Evolutionary conservation across 352 stramenopile species (phyloP), one percentile per base, ranked within the genome.

Genomic region (Pythium aquatile): DNA sequence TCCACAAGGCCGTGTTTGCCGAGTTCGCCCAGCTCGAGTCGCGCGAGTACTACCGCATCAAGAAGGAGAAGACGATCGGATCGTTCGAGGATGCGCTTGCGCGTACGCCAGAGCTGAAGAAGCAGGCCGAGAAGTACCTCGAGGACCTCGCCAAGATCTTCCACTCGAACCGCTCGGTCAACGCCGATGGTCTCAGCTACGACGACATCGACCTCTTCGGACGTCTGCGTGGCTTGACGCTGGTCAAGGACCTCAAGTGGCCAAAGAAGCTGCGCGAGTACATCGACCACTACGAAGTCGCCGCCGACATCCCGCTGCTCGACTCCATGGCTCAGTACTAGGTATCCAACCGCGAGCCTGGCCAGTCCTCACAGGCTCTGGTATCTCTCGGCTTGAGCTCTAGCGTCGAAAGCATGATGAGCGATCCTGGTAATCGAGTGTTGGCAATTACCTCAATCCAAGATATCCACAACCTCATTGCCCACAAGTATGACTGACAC

Each of bases 141-240:
- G 37, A 42, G 9, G 37, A 42, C 37, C 37, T 42, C 37, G 37
- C 37, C 37, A 42, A 42, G 37, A 8, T 42, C 37, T 42, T 42
- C 37, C 37, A 42, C 37, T 42, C 37, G 37, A 42, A 42, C 37
- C 37, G 37, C 37, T 42, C 37, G 10, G 37, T 42, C 9, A 42
- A 42, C 10, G 37, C 37, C 10, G 37, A 17, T 13, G 37, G 37
- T 17, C 49, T 84, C 47, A 83, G 78, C 64, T 84, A 79, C 58
- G 75, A 87, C 58, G 78, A 87, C 63, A 65, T 87, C 61, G 76
- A 87, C 28, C 56, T 87, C 20, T 84, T 84, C 39, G 69, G 72
- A 10, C 74, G 74, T 55, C 60, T 87, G 29, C 78, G 78, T 29
- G 73, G 72, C 3, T 57, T 87, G 29, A 87, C 78, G 58, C 70